Evolutionary conservation across 805 yeast genomes (phyloP).

Genomic region (Zygosaccharomyces bailii): DNA sequence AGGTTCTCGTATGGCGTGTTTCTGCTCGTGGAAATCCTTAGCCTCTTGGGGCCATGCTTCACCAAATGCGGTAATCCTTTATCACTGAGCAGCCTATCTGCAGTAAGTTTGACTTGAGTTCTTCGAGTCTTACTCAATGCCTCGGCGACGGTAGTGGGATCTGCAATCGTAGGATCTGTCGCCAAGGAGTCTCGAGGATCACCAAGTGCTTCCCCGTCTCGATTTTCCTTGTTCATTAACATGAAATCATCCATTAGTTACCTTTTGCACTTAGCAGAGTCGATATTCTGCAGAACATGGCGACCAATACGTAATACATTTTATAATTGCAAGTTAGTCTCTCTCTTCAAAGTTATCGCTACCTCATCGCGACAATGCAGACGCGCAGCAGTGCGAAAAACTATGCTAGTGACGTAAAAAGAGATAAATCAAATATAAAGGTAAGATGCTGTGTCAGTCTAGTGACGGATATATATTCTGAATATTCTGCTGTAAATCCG

Average conservation of each 20-base stretch:
- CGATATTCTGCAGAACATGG: no score
- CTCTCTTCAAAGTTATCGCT: background rate
- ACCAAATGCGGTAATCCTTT: conserved; percentile 58
- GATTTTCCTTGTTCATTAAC: conserved; percentile 6
- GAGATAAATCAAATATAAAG: no score
- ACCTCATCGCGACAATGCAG: background rate
- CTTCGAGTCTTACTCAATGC: conserved; percentile 22
- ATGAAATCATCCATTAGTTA: conserved; percentile 5
- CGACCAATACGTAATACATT: no score
- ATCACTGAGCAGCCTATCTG: conserved; percentile 46
- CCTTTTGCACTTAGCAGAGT: background rate
- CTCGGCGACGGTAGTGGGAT: conserved; percentile 31
- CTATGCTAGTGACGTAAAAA: no score
- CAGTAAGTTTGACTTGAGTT: conserved; percentile 47
- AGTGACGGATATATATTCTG: no score
- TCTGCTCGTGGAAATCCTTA: conserved; percentile 34
- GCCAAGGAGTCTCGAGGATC: background rate
- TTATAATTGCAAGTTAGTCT: no score
- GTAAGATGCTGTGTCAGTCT: no score
- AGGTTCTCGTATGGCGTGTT: conserved; percentile 29
- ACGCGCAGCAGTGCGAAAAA: background rate
- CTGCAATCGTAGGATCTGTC: conserved; percentile 22
- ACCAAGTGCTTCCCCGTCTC: background rate
- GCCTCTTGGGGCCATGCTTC: conserved; percentile 33
- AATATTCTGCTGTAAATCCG: no score